Conservation (phyloP, 768 basidiomycete genomes). For the Baorangia bicolor region DNA sequence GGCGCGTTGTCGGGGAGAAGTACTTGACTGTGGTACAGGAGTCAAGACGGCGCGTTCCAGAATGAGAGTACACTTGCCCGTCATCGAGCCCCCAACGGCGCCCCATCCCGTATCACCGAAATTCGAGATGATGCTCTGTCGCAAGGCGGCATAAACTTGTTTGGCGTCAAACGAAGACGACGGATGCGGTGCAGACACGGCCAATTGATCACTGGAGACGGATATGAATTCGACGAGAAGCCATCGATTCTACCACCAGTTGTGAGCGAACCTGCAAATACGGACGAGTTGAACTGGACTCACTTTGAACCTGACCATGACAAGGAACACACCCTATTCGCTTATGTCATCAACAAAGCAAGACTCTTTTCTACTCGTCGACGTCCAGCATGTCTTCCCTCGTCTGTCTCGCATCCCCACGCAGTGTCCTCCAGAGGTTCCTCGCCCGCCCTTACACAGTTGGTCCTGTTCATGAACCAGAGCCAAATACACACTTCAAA, state of each 20-base stretch:
- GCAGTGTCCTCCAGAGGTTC: neutral
- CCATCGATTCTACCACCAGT: constrained; percentile 69
- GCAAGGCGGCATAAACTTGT: constrained; percentile 65
- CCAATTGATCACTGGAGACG: constrained; percentile 26
- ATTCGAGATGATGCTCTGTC: constrained; percentile 63
- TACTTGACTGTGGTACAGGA: constrained; percentile 68
- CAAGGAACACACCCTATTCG: neutral
- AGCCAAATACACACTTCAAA: no score
- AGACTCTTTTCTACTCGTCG: neutral
- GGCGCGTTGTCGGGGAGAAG: no score
- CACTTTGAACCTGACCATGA: constrained; percentile 73
- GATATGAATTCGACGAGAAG: constrained; percentile 80
- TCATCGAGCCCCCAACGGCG: constrained; percentile 66
- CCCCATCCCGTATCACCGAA: constrained; percentile 91
- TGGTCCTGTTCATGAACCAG: no score
- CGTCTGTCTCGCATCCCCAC: no score
- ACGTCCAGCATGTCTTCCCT: constrained; percentile 10
- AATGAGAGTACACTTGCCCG: constrained; percentile 49
- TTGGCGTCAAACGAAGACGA: no score
- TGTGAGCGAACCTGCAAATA: neutral
- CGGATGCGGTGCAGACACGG: constrained; percentile 5
- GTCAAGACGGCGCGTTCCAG: no score
- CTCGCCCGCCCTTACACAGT: constrained; percentile 14
- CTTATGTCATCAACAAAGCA: constrained; percentile 10
- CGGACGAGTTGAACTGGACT: neutral